Evolutionary conservation across 2,329 filamentous ascomycete genomes (phyloP), one percentile per base, ranked within the genome.

Genomic region (Colletotrichum incanum): DNA sequence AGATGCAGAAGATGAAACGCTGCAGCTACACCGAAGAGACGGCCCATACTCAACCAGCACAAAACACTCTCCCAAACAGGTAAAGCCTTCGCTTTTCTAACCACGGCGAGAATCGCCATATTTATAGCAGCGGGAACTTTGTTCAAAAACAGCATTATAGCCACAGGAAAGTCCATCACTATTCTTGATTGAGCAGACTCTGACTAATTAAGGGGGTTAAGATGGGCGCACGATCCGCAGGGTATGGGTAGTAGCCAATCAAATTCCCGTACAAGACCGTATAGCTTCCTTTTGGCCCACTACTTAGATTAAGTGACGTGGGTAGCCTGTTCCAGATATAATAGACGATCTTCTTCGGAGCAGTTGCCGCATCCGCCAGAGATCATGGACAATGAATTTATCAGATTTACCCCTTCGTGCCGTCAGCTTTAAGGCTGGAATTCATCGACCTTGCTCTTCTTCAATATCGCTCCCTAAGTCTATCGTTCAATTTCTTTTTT

Each of bases 301-400:
- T 4, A 6, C 59, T 67, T 34, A 62, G 62, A 61, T 71, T 52
- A 26, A 60, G 61, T 65, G 62, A 70, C 45, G 59, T 43, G 34
- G 43, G 43, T 70, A 54, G 61, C 60, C 31, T 65, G 67, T 66
- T 60, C 37, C 54, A 60, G 47, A 45, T 70, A 60, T 37, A 66
- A 58, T 1, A 45, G 28, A 23, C 11, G 41, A 37, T 67, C 37
- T 41, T 45, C 20, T 47, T 23, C n/a, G 11, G n/a, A 12, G n/a
- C 12, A 11, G 47, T 5, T 14, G 6, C 28, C 47, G 34, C 34
- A 28, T 43, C 23, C 61, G 18, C 20, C 23, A 23, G 37, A 28
- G 18, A 54, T 23, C 23, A 23, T 31, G 31, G 16, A 18, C 49
- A 8, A n/a, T 12, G 58, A 18, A 28, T 61, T 60, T 61, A 47